Evolutionary conservation across 192 early-diverging fungal genomes (phyloP).

Genomic region (Dissophora globulifera): DNA sequence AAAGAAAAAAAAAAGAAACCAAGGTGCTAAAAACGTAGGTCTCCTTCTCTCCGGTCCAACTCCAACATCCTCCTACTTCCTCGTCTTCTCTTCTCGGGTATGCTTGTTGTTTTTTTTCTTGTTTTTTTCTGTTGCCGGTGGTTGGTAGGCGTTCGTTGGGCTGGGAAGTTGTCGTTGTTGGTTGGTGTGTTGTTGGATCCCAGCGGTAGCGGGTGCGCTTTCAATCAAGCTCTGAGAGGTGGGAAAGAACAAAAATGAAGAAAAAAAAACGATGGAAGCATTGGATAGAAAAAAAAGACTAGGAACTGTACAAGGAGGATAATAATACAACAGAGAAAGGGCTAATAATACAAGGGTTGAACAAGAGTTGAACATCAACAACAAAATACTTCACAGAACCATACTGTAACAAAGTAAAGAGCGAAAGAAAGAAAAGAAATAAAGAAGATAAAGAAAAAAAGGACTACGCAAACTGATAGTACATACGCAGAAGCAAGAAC

Average conservation of each 20-base stretch:
- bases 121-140: slow-evolving; percentile 7
- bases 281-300: slow-evolving; percentile 9
- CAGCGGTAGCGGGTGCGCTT: slow-evolving; percentile 7
- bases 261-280: slow-evolving; percentile 7
- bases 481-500: slow-evolving; percentile 7
- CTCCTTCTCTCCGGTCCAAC: background rate
- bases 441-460: slow-evolving; percentile 5
- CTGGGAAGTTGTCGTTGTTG: background rate
- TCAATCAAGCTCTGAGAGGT: slow-evolving; percentile 4
- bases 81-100: slow-evolving; percentile 14
- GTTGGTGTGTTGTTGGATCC: background rate
- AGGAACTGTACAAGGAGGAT: slow-evolving; percentile 10
- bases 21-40: background rate
- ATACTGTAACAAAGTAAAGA: background rate
- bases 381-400: slow-evolving; percentile 9
- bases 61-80: slow-evolving; percentile 7
- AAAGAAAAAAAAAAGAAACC: background rate
- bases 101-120: slow-evolving; percentile 10
- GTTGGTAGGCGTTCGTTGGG: slow-evolving; percentile 7
- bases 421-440: background rate
- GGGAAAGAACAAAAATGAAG: slow-evolving; percentile 8
- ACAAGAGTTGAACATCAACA: slow-evolving; percentile 12
- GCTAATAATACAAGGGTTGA: slow-evolving; percentile 20
- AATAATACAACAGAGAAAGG: slow-evolving; percentile 13
- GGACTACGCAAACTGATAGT: slow-evolving; percentile 4